These are phyloP conservation scores for Myochromella boudieri DNA, from an alignment of 768 basidiomycete species.

Conservation along the genomic window DNA sequence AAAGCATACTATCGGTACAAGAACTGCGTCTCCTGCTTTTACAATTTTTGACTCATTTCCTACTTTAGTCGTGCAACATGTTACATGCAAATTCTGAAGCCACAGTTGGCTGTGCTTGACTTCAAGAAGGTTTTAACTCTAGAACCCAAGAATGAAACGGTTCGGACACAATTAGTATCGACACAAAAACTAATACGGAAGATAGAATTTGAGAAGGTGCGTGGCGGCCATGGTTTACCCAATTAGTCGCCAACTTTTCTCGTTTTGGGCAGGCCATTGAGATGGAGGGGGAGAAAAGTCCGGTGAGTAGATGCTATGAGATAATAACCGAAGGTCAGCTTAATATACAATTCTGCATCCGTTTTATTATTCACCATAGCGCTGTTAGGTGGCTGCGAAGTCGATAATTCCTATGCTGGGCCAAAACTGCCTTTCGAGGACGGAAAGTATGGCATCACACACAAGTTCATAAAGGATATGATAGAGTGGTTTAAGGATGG, in stretches of 20 bases:
- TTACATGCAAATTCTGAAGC: slow-evolving; percentile 86
- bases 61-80: slow-evolving; percentile 77
- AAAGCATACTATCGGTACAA: slow-evolving; percentile 86
- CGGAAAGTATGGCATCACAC: slow-evolving; percentile 71
- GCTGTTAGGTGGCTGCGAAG: slow-evolving; percentile 69
- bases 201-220: slow-evolving; percentile 94
- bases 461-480: slow-evolving; percentile 82
- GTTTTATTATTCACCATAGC: background rate
- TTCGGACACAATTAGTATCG: slow-evolving; percentile 76
- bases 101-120: slow-evolving; percentile 82
- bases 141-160: slow-evolving; percentile 84
- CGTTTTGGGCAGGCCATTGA: slow-evolving; percentile 72
- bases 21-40: background rate
- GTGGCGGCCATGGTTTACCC: slow-evolving; percentile 2
- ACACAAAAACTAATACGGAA: slow-evolving; percentile 90
- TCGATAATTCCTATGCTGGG: slow-evolving; percentile 73
- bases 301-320: slow-evolving; percentile 72
- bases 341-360: background rate
- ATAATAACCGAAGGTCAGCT: slow-evolving; percentile 75
- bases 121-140: slow-evolving; percentile 81
- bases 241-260: background rate
- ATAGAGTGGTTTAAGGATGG: slow-evolving; percentile 91
- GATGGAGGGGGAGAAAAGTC: slow-evolving; percentile 82
- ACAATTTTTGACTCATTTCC: background rate
- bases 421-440: slow-evolving; percentile 65